Evolutionary conservation across 202 grass and related monocot genomes (phyloP), one percentile per base, ranked within the genome.

Genomic region (Schoenoplectus tabernaemontani): DNA sequence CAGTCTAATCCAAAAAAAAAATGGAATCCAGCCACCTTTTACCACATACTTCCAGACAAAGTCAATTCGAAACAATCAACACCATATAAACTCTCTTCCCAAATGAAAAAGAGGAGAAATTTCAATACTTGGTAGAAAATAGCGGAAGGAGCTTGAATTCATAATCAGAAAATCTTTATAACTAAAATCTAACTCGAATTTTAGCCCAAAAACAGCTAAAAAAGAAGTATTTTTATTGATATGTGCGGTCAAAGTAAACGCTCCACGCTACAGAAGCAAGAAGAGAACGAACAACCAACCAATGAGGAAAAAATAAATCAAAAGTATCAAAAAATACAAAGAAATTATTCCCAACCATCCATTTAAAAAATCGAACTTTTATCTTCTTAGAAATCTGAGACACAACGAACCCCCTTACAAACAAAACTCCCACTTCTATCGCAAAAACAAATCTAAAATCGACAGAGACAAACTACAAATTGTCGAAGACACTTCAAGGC

Each of bases 371-470:
- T 64, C 58, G 43, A 80, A 65, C 39, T 64, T 80, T 9, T n/a
- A n/a, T 80, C 11, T 34, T 33, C 59, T 65, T 22, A 50, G 57
- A n/a, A 64, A 80, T 80, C 57, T 51, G 60, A 87, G 86, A 82
- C 87, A 90, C 83, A 88, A 87, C 85, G 79, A 81, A 84, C 84
- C 85, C 74, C 37, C 83, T 53, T 42, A 64, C 22, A 22, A 57
- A 37, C 75, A 10, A 86, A 83, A 62, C 68, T 81, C 30, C 47
- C 28, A 34, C 47, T 47, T 54, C 7, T n/a, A 56, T n/a, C n/a
- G n/a, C n/a, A 54, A 54, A 75, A n/a, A 15, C 28, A 74, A 66
- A 72, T 70, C 85, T 19, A 82, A 66, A 82, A 78, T 46, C 34
- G 59, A 61, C 9, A 63, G 20, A 44, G 12, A 81, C 57, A 26